Evolutionary conservation across 495 filamentous ascomycete species (phyloP).

Genomic region (Glonium stellatum): DNA sequence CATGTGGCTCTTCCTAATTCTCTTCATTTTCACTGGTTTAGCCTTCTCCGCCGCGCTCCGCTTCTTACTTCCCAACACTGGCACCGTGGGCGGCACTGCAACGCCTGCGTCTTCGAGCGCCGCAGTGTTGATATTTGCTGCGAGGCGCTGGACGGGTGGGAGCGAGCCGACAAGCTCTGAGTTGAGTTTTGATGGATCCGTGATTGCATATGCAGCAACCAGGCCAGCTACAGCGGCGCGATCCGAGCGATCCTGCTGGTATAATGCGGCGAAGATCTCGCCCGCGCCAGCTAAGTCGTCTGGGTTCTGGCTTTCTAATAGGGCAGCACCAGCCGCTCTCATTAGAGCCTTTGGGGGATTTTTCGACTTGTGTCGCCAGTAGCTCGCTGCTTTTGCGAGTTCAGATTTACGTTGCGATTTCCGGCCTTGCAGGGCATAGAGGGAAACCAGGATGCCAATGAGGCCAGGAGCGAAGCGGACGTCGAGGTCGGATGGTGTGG

Average conservation of each 20-base stretch:
- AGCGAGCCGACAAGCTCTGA: conserved; percentile 53
- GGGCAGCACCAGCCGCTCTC: conserved; percentile 67
- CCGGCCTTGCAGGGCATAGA: conserved; percentile 76
- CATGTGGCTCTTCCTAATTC: conserved; percentile 57
- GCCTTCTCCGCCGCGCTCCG: conserved; percentile 51
- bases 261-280: conserved; percentile 65
- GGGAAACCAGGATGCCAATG: conserved; percentile 69
- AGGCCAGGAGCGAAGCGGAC: conserved; percentile 81
- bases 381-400: conserved; percentile 70
- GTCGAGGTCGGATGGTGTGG: conserved; percentile 52
- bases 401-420: conserved; percentile 61
- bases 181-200: conserved; percentile 53
- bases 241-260: conserved; percentile 56
- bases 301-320: conserved; percentile 63
- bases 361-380: conserved; percentile 57
- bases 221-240: conserved; percentile 66
- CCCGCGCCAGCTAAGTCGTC: conserved; percentile 62
- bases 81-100: conserved; percentile 47
- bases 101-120: conserved; percentile 74
- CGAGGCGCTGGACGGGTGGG: conserved; percentile 58
- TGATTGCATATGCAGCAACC: conserved; percentile 72
- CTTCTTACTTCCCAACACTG: conserved; percentile 37
- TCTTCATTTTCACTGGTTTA: conserved; percentile 52
- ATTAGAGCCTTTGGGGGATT: conserved; percentile 51
- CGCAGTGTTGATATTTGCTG: conserved; percentile 57